Base-by-base conservation (phyloP, 2,329 filamentous ascomycete species). In the Atkinsonella hypoxylon region DNA sequence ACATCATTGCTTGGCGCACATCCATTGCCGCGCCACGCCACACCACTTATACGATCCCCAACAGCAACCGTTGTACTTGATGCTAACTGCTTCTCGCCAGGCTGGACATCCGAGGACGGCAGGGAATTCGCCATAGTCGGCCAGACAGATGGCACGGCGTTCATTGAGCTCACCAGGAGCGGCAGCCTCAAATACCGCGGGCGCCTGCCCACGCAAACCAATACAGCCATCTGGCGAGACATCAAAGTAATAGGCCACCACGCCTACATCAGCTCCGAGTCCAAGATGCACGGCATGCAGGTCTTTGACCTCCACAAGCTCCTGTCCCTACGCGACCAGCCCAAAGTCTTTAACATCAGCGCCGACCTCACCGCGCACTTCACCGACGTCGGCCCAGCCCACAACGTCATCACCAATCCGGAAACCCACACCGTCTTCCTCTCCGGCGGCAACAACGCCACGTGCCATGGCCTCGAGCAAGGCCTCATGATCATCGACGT, bases 261-360 rank as follows among this genome's bases (percentile, higher is more conserved):
- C 48, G 61, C 58, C 52, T 63, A 70, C 52, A 68, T 71, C 32
- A 69, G 69, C 8, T 64, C 65, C 41, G 69, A 71, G 55, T 71
- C 76, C 0, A 54, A 56, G 7, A 61, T 66, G 49, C 79, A 83
- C 59, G 75, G 76, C 46, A 70, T 83, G 22, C 80, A 83, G 61
- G 75, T 83, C 60, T 83, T 83, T 56, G 79, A 83, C 59, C 70
- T 82, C 70, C 76, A 67, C 57, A 81, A 65, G 67, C 68, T 79
- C 3, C 60, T 73, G 32, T 61, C 62, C 22, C 57, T 76, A 44
- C 63, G 72, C 1, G 55, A 67, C 12, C 64, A 61, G 13, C 67
- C 61, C 42, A 57, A 53, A 55, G 58, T 52, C 4, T 69, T 65
- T 51, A 58, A 51, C 61, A 59, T 55, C n/a, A 44, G 52, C 30